Percentiles rank a stretch among this genome's conserved stretches.
Conservation (phyloP, 2,329 filamentous ascomycete species). For the Aspergillus quadricinctus region DNA sequence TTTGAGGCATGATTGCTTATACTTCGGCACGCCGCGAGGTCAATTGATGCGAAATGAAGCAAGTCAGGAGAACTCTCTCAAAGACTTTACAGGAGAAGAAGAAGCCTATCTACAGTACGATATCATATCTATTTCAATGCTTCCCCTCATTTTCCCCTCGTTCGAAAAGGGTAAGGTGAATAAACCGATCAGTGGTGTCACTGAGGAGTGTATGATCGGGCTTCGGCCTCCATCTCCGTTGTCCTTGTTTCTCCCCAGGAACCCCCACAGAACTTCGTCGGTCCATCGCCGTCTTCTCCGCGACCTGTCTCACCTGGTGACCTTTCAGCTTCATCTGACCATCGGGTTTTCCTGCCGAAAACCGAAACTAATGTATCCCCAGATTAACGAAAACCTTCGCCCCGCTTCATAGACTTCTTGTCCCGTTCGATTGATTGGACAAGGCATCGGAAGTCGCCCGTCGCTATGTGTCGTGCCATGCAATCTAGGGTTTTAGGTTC, state of each 20-base stretch:
- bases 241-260: neutral
- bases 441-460: conserved; percentile 17
- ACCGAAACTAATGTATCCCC: conserved; percentile 13
- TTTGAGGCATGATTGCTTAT: conserved; percentile 44
- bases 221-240: conserved; percentile 29
- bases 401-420: conserved; percentile 2
- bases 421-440: conserved; percentile 13
- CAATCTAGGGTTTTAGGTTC: neutral
- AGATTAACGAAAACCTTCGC: conserved; percentile 4
- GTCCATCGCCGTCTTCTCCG: conserved; percentile 1
- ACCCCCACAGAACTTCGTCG: neutral
- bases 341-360: conserved; percentile 17
- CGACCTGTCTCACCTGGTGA: neutral
- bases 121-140: conserved; percentile 17
- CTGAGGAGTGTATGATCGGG: conserved; percentile 19
- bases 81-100: neutral
- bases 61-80: neutral
- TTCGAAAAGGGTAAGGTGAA: neutral
- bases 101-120: neutral
- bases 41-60: neutral
- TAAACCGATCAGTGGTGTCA: neutral
- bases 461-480: neutral
- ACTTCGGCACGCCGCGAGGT: neutral
- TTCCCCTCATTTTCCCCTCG: neutral
- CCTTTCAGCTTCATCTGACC: neutral